phyloP scores from a whole-genome alignment of 2,329 filamentous ascomycete species.

The Pseudocercospora macadamiae region DNA sequence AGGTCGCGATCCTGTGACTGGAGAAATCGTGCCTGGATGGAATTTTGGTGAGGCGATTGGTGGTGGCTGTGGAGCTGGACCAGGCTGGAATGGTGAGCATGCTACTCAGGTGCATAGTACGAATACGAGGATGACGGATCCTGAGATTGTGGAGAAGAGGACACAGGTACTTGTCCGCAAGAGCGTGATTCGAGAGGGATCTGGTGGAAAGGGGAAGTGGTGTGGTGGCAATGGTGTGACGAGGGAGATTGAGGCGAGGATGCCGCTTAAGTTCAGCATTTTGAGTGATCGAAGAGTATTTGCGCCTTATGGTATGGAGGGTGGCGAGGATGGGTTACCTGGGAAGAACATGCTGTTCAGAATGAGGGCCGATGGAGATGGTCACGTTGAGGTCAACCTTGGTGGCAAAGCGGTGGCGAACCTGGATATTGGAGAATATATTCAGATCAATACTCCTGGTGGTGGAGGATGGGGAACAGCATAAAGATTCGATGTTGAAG shows the following conservation, averaged over 20 bases:
- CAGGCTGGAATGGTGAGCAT: slow-evolving; percentile 37
- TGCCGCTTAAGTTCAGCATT: slow-evolving; percentile 35
- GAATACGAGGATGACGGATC: slow-evolving; percentile 44
- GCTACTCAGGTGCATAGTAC: slow-evolving; percentile 43
- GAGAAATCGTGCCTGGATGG: slow-evolving; percentile 33
- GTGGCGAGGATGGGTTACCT: slow-evolving; percentile 37
- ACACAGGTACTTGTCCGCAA: slow-evolving; percentile 41
- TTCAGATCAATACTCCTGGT: slow-evolving; percentile 36
- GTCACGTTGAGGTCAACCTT: slow-evolving; percentile 24
- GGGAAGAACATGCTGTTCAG: slow-evolving; percentile 37
- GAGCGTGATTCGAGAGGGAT: slow-evolving; percentile 37
- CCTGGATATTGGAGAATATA: slow-evolving; percentile 26
- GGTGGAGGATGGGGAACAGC: slow-evolving; percentile 14
- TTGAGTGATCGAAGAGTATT: slow-evolving; percentile 39
- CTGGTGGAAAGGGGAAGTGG: slow-evolving; percentile 36
- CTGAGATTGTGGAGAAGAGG: slow-evolving; percentile 41
- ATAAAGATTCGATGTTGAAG: too few relatives aligned
- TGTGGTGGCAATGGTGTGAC: slow-evolving; percentile 39
- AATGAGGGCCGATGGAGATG: slow-evolving; percentile 23
- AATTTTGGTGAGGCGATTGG: slow-evolving; percentile 43
- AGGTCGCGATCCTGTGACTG: slow-evolving; percentile 26
- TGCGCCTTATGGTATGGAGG: slow-evolving; percentile 39
- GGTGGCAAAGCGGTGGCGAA: slow-evolving; percentile 28
- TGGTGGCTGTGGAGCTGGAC: slow-evolving; percentile 41
- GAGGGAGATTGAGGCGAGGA: slow-evolving; percentile 37